A percentile compares a stretch with the other conserved stretches of the same genome.
Conservation (phyloP, 192 early-diverging fungal species). For the Funneliformis geosporum region DNA sequence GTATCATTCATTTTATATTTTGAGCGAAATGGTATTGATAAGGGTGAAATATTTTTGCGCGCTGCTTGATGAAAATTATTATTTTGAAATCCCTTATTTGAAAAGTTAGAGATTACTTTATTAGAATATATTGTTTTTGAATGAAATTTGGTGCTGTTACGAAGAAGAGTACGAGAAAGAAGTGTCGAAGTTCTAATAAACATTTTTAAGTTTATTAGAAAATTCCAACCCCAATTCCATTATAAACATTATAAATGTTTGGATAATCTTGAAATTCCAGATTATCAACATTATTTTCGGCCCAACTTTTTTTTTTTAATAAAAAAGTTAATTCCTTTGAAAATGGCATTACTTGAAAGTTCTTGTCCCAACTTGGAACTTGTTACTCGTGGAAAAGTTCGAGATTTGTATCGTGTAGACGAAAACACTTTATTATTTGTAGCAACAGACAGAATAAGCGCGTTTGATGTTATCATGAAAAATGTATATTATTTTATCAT, state of each 20-base stretch:
- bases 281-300: not conserved
- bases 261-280: not conserved
- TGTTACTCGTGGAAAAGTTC: slow-evolving; percentile 91
- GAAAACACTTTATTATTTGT: slow-evolving; percentile 88
- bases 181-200: not conserved
- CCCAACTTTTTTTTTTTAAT: not conserved
- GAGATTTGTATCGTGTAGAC: slow-evolving; percentile 95
- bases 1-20: not conserved
- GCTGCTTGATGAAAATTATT: too few relatives aligned
- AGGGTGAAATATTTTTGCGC: not conserved
- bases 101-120: too few relatives aligned
- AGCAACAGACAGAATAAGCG: slow-evolving; percentile 96
- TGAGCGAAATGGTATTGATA: not conserved
- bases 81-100: too few relatives aligned
- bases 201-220: not conserved
- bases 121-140: not conserved
- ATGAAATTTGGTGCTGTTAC: not conserved
- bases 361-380: slow-evolving; percentile 92
- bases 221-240: too few relatives aligned
- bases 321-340: not conserved
- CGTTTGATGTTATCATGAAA: slow-evolving; percentile 99
- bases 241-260: not conserved
- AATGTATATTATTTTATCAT: slow-evolving; percentile 62
- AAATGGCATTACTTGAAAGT: slow-evolving; percentile 58
- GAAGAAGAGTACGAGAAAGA: not conserved